Percentiles rank a stretch among this genome's conserved stretches.
These are phyloP conservation scores for Mortierella sp. DNA, from an alignment of 371 early-diverging fungal species.

Conservation along the genomic window DNA sequence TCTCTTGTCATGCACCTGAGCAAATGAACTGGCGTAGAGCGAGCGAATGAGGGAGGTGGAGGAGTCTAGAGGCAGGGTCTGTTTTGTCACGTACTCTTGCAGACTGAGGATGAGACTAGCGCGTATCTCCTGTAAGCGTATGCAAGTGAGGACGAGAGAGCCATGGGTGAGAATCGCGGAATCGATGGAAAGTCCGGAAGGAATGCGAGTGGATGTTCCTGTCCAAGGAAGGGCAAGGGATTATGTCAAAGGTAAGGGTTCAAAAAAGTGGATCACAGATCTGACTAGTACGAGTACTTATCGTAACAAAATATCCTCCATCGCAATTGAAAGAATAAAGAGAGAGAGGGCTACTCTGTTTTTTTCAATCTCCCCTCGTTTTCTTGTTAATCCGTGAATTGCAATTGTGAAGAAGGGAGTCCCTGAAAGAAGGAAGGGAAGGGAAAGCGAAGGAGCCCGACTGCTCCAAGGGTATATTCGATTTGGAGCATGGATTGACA, in stretches of 20 bases:
- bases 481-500: not conserved
- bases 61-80: not conserved
- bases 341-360: not conserved
- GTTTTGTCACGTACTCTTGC: not conserved
- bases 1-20: not conserved
- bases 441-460: not conserved
- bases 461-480: not conserved
- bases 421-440: not conserved
- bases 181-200: slow-evolving; percentile 3
- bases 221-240: not conserved
- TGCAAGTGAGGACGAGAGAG: not conserved
- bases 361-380: not conserved
- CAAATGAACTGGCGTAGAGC: not conserved
- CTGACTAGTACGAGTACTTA: not conserved
- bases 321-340: not conserved
- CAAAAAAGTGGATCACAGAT: not conserved
- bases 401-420: not conserved
- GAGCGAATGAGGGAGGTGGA: not conserved
- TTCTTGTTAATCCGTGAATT: not conserved
- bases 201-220: not conserved
- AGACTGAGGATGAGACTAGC: not conserved
- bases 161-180: not conserved
- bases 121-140: not conserved
- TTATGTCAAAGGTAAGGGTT: slow-evolving; percentile 20
- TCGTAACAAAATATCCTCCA: not conserved